These are phyloP conservation scores for Begonia loranthoides DNA, from an alignment of 306 rosid genomes.

Conservation along the genomic window DNA sequence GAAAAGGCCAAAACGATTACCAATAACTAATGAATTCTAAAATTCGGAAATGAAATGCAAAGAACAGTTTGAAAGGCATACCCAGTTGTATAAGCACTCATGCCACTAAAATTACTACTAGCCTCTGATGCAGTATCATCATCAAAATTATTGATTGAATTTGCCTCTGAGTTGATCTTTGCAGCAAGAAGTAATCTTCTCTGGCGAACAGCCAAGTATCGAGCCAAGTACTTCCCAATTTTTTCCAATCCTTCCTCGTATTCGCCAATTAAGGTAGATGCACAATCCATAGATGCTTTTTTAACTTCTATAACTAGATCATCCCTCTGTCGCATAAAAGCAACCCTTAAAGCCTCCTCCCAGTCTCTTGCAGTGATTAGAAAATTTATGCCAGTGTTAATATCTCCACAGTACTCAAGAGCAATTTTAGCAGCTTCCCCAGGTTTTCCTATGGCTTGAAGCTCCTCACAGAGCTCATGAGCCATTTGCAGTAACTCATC, in stretches of 20 bases:
- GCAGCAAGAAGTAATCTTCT: slow-evolving; percentile 89
- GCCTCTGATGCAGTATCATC: slow-evolving; percentile 85
- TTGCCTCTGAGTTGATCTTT: slow-evolving; percentile 69
- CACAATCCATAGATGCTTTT: slow-evolving; percentile 73
- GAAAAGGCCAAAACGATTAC: too few species aligned
- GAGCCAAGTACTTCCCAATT: slow-evolving; percentile 89
- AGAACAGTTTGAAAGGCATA: slow-evolving; percentile 8
- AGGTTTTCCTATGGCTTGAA: slow-evolving; percentile 94
- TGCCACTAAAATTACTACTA: slow-evolving; percentile 96
- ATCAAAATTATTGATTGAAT: slow-evolving; percentile 48
- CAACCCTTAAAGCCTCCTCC: slow-evolving; percentile 88
- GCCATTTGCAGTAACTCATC: slow-evolving; percentile 57
- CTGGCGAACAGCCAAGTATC: slow-evolving; percentile 88
- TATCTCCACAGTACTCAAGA: slow-evolving; percentile 74
- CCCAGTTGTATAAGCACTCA: slow-evolving; percentile 98
- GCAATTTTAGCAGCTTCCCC: slow-evolving; percentile 90
- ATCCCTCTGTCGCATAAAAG: slow-evolving; percentile 51
- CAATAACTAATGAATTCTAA: too few species aligned
- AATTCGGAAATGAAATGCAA: too few species aligned
- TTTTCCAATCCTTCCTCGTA: slow-evolving; percentile 83
- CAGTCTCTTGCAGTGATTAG: slow-evolving; percentile 59
- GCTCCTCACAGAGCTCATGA: slow-evolving; percentile 87
- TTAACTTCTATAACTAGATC: slow-evolving; percentile 54
- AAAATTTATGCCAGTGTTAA: slow-evolving; percentile 34
- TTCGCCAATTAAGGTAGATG: slow-evolving; percentile 46